Evolutionary conservation across 2,329 filamentous ascomycete genomes (phyloP), one percentile per base, ranked within the genome.

Genomic region (Hypoxylon sp.): DNA sequence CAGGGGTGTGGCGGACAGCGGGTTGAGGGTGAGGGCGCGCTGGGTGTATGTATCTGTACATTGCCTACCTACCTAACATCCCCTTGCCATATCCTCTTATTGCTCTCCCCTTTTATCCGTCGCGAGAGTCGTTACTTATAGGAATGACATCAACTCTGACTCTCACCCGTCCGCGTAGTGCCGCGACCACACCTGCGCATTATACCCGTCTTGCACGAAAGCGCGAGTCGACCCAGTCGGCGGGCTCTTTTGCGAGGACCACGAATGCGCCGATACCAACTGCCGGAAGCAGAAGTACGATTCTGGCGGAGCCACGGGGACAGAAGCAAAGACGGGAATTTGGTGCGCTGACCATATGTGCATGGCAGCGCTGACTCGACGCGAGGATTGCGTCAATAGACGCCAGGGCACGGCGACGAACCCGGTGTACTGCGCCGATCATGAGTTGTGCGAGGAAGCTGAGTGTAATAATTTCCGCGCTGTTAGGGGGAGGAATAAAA

Each of bases 171-270:
- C 7, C 2, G 20, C 10, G 3, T 13, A 61, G 30, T 73, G 72
- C 42, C 61, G 64, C 56, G 56, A 69, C 30, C 71, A 74, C 62
- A 68, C 69, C 2, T 75, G 72, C 66, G 64, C 55, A 2, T 37
- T 65, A 14, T 64, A 64, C 61, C 50, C 50, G 1, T 22, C 48
- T 17, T 75, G 73, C 59, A 37, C 44, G 17, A 53, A 69, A 22
- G 61, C 72, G 10, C 70, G 69, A 50, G 68, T 67, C 13, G 68
- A 68, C 40, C 35, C 64, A 3, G 48, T 55, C 7, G 69, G 63
- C 17, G 66, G 73, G 20, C 60, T 76, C 20, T 78, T 72, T 65
- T 77, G 74, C 69, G 25, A 50, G n/a, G 66, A 66, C 54, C 74
- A 76, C 61, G 72, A 72, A 66, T 76, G 74, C 68, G 61, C 62